Evolutionary conservation across 495 filamentous ascomycete species (phyloP), one percentile per base, ranked within the genome.

Genomic region (Opeltia flavorubescens): DNA sequence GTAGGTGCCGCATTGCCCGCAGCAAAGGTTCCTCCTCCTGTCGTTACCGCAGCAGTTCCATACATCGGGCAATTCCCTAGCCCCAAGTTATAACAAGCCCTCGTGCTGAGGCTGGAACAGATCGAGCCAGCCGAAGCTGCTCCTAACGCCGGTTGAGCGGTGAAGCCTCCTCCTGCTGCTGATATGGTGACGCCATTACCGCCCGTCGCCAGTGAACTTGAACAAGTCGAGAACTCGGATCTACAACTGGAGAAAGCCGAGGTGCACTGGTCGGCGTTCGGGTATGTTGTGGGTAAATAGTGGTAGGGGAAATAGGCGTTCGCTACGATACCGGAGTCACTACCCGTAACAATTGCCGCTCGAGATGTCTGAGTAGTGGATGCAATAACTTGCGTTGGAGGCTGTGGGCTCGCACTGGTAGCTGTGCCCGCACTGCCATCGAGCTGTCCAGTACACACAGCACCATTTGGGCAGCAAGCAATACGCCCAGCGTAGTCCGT

Each of bases 241-340:
- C 75, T 67, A 57, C 83, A 88, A 39, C 74, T 66, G 30, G 68
- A 74, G 59, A 80, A 75, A 53, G 83, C 83, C 11, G 76, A 74
- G 1, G 79, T 74, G 63, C 83, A 88, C 8, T 67, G 66, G n/a
- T 66, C 73, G 15, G 71, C 62, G 50, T 83, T 75, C 40, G 65
- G 56, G 50, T 84, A 84, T 34, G 70, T 71, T 1, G 83, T 86
- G 26, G 78, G 76, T 45, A 85, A 68, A 53, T 71, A 72, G 27
- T 80, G 65, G 57, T 84, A 86, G 11, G 78, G 72, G 55, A 80
- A 88, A 59, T 69, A 78, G 15, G 59, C 44, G 53, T 80, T 78
- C 33, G 66, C 26, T 29, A 66, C 55, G 1, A 46, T 54, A n/a
- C 55, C 51, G 17, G 33, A 46, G 9, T 43, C 47, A 26, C 36